Conservation (phyloP, 208 protist species). For the Porcisia deanei region DNA sequence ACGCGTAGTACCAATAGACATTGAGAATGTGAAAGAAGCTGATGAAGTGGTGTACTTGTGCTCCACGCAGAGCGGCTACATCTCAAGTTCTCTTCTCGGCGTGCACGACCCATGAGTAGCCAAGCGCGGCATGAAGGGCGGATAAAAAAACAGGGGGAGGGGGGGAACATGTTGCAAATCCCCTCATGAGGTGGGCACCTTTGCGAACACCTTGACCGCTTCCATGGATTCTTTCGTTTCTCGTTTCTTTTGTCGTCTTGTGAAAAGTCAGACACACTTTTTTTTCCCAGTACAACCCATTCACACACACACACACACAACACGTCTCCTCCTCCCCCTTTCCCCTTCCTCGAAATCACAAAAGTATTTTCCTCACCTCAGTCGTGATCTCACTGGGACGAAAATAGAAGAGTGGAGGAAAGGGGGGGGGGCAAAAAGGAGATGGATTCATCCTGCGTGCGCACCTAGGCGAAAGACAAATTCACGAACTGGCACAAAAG, state of each 20-base stretch:
- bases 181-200: not conserved
- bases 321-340: not conserved
- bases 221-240: not conserved
- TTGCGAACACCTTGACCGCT: no score
- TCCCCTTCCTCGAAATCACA: not conserved
- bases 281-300: not conserved
- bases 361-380: not conserved
- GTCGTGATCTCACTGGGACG: not conserved
- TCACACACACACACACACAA: not conserved
- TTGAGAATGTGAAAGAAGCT: not conserved
- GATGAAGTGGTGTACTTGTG: constrained; percentile 49
- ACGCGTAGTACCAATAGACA: not conserved
- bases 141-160: not conserved
- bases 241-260: not conserved
- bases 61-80: constrained; percentile 33
- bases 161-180: not conserved
- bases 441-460: not conserved
- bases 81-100: not conserved
- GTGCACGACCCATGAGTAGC: not conserved
- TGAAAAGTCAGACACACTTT: not conserved
- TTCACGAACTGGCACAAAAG: not conserved
- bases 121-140: not conserved
- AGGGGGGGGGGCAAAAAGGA: not conserved
- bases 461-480: not conserved
- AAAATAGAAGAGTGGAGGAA: not conserved